Evolutionary conservation across 805 yeast species (phyloP), one percentile per base, ranked within the genome.

Genomic region (Kuraishia borneana): DNA sequence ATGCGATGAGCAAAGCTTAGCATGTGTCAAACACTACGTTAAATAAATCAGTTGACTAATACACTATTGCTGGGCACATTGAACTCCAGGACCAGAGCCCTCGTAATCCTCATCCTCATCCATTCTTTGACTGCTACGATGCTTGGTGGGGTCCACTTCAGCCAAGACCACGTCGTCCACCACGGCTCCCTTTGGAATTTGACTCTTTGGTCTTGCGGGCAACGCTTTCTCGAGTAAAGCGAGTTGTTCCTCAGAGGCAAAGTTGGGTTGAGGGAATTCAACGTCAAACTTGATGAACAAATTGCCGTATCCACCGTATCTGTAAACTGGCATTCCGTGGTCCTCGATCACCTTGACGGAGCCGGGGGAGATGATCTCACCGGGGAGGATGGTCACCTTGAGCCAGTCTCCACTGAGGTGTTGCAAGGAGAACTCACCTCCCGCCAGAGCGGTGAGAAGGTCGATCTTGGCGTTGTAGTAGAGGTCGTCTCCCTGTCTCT

Each of bases 291-390:
- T 79, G 47, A 92, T 64, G 50, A 83, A 75, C 64, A 92, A 70
- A 63, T 85, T 76, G 61, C 99, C 99, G 50, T 58, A 68, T 42
- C 87, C 84, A 56, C 95, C 95, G 55, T 73, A 79, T 62, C 92
- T 77, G 62, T 70, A 79, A 44, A 89, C 65, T 45, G 98, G 99
- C 98, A 92, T 92, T 76, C 99, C 99, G 61, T 89, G 88, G 50
- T 78, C 84, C 47, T 81, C 85, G 42, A 92, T 64, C 36, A 85
- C 85, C 63, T 85, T 88, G 48, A 77, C 65, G 28, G 66, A 56
- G 43, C 83, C 94, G 34, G 97, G 96, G 21, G 87, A 50, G 42
- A 92, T 81, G 40, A 89, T 87, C 63, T 89, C 96, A 56, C 97
- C 97, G 36, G 96, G 92, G 34, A 81, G 63, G 42, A 88, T 75